Evolutionary conservation across 495 filamentous ascomycete genomes (phyloP), one percentile per base, ranked within the genome.

Genomic region (Annulohypoxylon bovei): DNA sequence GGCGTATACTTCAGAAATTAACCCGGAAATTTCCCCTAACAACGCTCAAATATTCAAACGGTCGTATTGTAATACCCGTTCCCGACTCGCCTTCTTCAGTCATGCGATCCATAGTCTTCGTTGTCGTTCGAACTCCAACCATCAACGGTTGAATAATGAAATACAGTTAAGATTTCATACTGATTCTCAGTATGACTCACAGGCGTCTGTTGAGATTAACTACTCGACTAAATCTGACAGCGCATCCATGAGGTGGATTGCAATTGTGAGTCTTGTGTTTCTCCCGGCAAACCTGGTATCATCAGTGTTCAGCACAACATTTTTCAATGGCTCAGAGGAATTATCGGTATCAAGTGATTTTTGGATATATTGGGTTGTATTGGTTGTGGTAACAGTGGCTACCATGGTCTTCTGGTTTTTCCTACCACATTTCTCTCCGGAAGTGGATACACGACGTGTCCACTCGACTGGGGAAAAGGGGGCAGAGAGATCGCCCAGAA

Each of bases 241-340:
- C 46, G 23, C 46, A 5, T 50, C 46, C 23, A 50, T 50, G 46
- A 50, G 46, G 25, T 50, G 46, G 46, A 50, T 50, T 12, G 46
- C 46, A n/a, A 50, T 50, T 9, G 46, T 50, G 46, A 50, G 46
- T 28, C 46, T 50, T 14, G 46, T 50, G 22, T 50, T 50, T 50
- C 46, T 50, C n/a, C 46, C 46, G 8, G 46, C 46, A 14, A 50
- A 50, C 46, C 11, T 50, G 12, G 46, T 50, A 6, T 50, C 46
- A 16, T 50, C 46, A 11, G 23, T 50, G 4, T 50, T 50, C 9
- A 50, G 46, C 23, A 50, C 46, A 3, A 50, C 46, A 1, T 50
- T 50, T 25, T 50, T 50, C 12, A 28, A 28, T 14, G 23, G 22
- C 4, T n/a, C 46, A n/a, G 23, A 50, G 1, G 44, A 22, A 16